Conservation (phyloP, 345 rosid genomes). For the Linum usitatissimum region DNA sequence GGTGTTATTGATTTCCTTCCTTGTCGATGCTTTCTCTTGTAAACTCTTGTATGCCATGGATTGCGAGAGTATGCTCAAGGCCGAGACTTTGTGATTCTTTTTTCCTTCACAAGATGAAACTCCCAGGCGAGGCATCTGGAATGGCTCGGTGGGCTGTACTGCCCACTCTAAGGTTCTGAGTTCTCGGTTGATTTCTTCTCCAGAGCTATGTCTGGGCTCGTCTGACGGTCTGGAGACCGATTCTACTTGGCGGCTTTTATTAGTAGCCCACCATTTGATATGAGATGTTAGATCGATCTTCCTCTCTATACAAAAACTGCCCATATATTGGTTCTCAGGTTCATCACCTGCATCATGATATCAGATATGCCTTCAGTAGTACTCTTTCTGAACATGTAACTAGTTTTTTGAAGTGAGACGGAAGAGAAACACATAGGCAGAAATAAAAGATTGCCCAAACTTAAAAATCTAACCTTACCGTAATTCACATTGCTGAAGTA, state of each 20-base stretch:
- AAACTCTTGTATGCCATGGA: conserved; percentile 77
- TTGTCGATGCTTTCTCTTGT: conserved; percentile 68
- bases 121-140: conserved; percentile 77
- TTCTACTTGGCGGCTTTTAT: conserved; percentile 61
- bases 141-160: conserved; percentile 64
- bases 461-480: conserved; percentile 30
- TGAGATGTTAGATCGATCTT: conserved; percentile 74
- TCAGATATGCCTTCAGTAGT: neutral
- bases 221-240: conserved; percentile 51
- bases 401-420: neutral
- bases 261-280: conserved; percentile 90
- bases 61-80: conserved; percentile 65
- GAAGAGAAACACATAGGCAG: neutral
- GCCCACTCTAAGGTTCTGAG: conserved; percentile 63
- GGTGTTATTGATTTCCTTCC: conserved; percentile 33
- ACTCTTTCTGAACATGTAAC: neutral
- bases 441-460: neutral
- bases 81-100: conserved; percentile 49
- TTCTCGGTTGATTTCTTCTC: conserved; percentile 63
- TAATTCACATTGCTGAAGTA: conserved; percentile 57
- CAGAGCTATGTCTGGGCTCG: conserved; percentile 38
- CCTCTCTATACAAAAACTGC: conserved; percentile 68
- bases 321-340: conserved; percentile 58
- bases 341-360: conserved; percentile 57
- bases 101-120: conserved; percentile 21